Evolutionary conservation across 2,329 filamentous ascomycete genomes (phyloP), one percentile per base, ranked within the genome.

Genomic region (Aspergillus intermedius): DNA sequence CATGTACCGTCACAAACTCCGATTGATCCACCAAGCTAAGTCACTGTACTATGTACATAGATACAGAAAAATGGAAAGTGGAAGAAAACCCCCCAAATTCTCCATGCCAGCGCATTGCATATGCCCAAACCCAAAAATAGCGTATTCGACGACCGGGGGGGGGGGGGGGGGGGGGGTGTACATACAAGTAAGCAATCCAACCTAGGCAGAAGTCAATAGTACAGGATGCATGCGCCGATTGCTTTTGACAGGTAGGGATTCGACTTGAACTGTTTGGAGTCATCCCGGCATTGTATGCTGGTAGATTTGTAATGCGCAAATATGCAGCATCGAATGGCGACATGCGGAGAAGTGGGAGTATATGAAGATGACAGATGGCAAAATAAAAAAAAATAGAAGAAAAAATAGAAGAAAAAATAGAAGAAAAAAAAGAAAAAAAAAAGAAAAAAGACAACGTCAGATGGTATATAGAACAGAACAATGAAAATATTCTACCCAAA

Each of bases 401-500:
- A 30, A 13, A 48, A 19, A 25, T n/a, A 25, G 41, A 30, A 21
- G 21, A 17, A 28, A 21, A 30, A 3, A 21, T 8, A 25, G 2
- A 4, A 25, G 3, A 10, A 10, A 42, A 50, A 39, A 49, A 49
- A 25, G 17, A 28, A 30, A 13, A 48, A 19, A 25, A 25, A 46
- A 30, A 21, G 21, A 17, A 28, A 21, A 30, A 3, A 21, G 42
- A 42, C 19, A 49, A 15, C 48, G 39, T 30, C 19, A 45, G 34
- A 30, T 42, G 39, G 39, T 40, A 46, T 46, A 47, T 34, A 49
- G 42, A 40, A 17, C 32, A 35, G 28, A 45, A n/a, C 40, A 22
- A 7, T 19, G 10, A 30, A 13, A 34, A 10, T 21, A 21, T 19
- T 21, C 15, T 10, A 40, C 10, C 5, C 10, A 40, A 19, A 40